phyloP scores from a whole-genome alignment of 2,329 filamentous ascomycete species.

The Hypoxylon sp. region DNA sequence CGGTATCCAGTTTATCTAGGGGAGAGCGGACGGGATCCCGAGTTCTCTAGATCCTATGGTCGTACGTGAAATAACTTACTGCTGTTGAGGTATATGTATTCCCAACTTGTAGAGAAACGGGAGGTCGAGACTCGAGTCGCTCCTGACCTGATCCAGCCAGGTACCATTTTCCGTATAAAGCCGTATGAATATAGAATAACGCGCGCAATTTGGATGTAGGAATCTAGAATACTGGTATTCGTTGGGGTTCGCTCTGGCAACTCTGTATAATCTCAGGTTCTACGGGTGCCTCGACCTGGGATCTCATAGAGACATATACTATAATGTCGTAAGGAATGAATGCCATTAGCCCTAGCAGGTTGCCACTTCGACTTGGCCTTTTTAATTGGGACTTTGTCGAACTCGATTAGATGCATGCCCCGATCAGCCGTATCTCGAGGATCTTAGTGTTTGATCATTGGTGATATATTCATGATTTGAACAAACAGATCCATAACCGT shows the following conservation, averaged over 20 bases:
- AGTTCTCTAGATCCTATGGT: conserved; percentile 2
- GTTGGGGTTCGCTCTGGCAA: background rate
- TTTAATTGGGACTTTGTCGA: too few relatives aligned
- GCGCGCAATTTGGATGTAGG: background rate
- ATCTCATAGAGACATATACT: background rate
- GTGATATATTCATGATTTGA: background rate
- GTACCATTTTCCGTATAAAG: background rate
- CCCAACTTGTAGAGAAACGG: background rate
- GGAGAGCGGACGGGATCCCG: conserved; percentile 13
- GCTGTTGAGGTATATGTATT: conserved; percentile 11
- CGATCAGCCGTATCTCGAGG: background rate
- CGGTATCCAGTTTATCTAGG: conserved; percentile 21
- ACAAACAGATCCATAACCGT: background rate
- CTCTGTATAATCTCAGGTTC: background rate
- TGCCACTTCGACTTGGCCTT: background rate
- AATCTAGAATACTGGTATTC: background rate
- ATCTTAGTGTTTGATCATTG: background rate
- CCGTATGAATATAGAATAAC: background rate
- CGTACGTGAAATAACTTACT: background rate
- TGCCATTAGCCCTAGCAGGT: background rate
- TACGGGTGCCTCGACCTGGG: background rate
- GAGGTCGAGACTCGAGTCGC: background rate
- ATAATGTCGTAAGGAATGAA: too few relatives aligned
- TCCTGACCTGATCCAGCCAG: background rate
- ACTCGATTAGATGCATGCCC: too few relatives aligned